Conservation (phyloP, 202 grass and related monocot species). For the Panicum hallii region DNA sequence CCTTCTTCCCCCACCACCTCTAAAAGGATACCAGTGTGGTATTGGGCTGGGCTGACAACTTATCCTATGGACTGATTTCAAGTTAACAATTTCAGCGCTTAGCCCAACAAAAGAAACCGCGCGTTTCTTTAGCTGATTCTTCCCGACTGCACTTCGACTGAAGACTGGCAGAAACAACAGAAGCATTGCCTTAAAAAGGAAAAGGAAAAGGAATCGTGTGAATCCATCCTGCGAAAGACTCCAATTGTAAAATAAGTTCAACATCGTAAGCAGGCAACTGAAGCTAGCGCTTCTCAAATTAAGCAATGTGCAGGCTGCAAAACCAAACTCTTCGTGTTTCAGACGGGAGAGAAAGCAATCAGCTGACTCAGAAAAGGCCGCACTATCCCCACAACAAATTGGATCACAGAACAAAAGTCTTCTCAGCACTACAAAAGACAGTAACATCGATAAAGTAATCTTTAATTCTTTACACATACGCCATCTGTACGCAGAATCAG, state of each 20-base stretch:
- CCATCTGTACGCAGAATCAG: constrained; percentile 25
- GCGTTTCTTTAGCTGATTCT: not conserved
- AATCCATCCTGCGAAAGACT: not conserved
- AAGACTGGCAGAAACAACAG: not conserved
- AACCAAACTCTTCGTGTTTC: not conserved
- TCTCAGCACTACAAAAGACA: constrained; percentile 32
- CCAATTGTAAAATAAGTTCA: not conserved
- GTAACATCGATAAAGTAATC: constrained; percentile 1
- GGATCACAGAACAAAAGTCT: not conserved
- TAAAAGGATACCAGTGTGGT: too few relatives aligned
- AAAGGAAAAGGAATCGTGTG: not conserved
- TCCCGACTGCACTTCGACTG: too few relatives aligned
- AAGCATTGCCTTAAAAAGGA: not conserved
- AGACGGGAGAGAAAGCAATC: constrained; percentile 10
- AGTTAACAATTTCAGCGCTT: not conserved
- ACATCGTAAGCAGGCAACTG: not conserved
- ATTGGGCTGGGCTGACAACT: constrained; percentile 2
- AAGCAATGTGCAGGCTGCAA: not conserved
- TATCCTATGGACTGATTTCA: constrained; percentile 1
- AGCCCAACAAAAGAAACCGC: not conserved
- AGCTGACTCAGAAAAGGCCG: constrained; percentile 24
- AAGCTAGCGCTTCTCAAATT: not conserved
- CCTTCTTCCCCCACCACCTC: too few relatives aligned
- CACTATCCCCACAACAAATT: not conserved
- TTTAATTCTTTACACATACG: constrained; percentile 20